phyloP scores from a whole-genome alignment of 345 rosid genomes.

The Acer negundo region DNA sequence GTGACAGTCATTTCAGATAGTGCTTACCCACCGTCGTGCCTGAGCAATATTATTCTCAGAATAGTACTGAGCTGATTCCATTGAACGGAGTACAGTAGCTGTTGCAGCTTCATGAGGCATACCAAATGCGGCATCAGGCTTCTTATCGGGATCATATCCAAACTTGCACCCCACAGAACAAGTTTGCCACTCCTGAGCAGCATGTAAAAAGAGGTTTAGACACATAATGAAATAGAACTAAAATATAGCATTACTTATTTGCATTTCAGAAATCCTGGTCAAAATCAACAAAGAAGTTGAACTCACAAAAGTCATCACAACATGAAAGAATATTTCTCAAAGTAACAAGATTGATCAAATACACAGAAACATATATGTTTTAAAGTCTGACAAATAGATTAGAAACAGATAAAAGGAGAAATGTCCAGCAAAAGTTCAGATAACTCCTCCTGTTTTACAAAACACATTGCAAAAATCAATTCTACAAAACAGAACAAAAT shows the following conservation, averaged over 20 bases:
- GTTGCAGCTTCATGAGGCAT: conserved; percentile 38
- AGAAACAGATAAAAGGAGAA: neutral
- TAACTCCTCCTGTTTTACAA: neutral
- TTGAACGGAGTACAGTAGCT: conserved; percentile 67
- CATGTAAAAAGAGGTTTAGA: conserved; percentile 19
- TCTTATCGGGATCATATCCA: conserved; percentile 39
- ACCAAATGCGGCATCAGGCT: conserved; percentile 77
- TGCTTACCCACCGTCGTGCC: conserved; percentile 99
- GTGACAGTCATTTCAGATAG: conserved; percentile 37
- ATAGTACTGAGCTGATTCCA: conserved; percentile 93
- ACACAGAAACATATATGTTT: neutral
- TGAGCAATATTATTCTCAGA: conserved; percentile 60
- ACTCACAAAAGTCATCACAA: conserved; percentile 10
- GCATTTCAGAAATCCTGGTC: neutral
- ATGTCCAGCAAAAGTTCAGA: neutral
- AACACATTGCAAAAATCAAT: no score
- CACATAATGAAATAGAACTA: conserved; percentile 1
- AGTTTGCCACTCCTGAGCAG: conserved; percentile 58
- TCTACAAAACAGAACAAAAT: neutral
- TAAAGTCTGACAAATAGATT: neutral
- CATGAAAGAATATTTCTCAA: neutral
- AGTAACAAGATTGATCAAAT: neutral
- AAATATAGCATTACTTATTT: neutral
- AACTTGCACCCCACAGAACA: conserved; percentile 78
- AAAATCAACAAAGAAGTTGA: conserved; percentile 4